Conservation (phyloP, 1,284 basidiomycete genomes). For the Cutaneotrichosporon dermatis region DNA sequence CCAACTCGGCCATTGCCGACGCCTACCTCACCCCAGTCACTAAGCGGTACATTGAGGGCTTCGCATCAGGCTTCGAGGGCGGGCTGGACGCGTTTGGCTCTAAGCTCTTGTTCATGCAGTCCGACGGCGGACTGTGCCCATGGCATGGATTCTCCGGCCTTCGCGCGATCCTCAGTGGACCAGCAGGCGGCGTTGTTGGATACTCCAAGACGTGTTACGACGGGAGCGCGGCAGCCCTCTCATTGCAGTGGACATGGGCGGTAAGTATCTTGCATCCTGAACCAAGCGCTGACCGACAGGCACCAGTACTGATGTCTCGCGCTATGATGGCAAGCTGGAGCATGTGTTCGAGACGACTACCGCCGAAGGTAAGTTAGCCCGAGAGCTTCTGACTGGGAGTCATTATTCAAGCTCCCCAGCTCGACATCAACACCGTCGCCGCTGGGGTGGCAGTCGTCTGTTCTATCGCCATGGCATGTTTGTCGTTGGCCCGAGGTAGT, state of each 20-base stretch:
- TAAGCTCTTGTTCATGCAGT: slow-evolving; percentile 50
- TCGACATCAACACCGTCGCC: slow-evolving; percentile 38
- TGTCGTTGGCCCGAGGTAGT: slow-evolving; percentile 21
- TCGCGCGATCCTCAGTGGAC: slow-evolving; percentile 46
- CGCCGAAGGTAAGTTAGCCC: slow-evolving; percentile 54
- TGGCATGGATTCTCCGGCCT: slow-evolving; percentile 38
- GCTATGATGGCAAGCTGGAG: slow-evolving; percentile 45
- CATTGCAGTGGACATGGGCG: slow-evolving; percentile 58
- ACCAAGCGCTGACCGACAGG: slow-evolving; percentile 36
- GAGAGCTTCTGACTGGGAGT: slow-evolving; percentile 52
- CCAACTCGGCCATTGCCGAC: slow-evolving; percentile 53
- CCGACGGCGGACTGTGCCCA: slow-evolving; percentile 48
- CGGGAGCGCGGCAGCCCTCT: slow-evolving; percentile 30
- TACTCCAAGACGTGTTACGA: slow-evolving; percentile 46
- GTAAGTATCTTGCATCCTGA: not conserved
- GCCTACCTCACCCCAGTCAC: slow-evolving; percentile 54
- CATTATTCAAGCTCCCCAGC: slow-evolving; percentile 70
- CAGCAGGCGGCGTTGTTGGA: slow-evolving; percentile 55
- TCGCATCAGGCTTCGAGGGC: slow-evolving; percentile 47
- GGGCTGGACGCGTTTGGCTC: slow-evolving; percentile 39
- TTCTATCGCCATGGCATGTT: slow-evolving; percentile 41
- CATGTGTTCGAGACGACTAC: slow-evolving; percentile 62
- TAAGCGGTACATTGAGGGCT: slow-evolving; percentile 49
- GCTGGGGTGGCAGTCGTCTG: slow-evolving; percentile 45
- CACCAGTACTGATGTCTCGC: slow-evolving; percentile 59